phyloP scores from a whole-genome alignment of 2,329 filamentous ascomycete species.

The Pezicula neosporulosa region DNA sequence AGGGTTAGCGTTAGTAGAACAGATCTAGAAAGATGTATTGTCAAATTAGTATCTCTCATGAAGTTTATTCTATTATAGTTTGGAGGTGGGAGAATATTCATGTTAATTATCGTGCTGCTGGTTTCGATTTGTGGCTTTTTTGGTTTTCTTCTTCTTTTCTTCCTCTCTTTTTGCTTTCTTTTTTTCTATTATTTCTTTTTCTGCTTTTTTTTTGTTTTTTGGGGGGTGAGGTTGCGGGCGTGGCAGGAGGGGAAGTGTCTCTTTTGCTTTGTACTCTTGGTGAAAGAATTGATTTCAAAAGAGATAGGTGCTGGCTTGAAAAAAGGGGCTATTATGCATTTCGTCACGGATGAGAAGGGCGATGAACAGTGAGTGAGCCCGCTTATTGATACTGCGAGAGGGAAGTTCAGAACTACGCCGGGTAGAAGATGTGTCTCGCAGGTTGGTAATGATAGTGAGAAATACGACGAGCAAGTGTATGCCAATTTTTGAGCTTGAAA shows the following conservation, averaged over 20 bases:
- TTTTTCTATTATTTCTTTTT: too few relatives aligned
- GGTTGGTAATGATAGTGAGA: neutral
- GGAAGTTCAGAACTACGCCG: neutral
- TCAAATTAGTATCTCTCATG: slow-evolving; percentile 51
- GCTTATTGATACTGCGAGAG: neutral
- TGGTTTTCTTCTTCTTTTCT: too few relatives aligned
- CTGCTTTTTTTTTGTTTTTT: too few relatives aligned
- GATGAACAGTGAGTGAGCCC: neutral
- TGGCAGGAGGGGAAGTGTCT: too few relatives aligned
- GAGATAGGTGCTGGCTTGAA: too few relatives aligned
- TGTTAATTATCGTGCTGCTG: slow-evolving; percentile 27
- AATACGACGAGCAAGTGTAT: neutral
- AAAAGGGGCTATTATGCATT: neutral
- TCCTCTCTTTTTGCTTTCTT: too few relatives aligned
- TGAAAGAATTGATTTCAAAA: too few relatives aligned
- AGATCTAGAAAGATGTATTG: slow-evolving; percentile 23
- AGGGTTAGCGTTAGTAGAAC: slow-evolving; percentile 48
- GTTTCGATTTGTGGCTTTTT: slow-evolving; percentile 7
- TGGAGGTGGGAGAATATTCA: slow-evolving; percentile 50
- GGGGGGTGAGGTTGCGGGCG: too few relatives aligned
- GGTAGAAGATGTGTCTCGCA: neutral
- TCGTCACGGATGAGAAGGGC: neutral
- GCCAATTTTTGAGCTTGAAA: too few relatives aligned
- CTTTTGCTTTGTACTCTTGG: neutral
- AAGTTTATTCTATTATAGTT: slow-evolving; percentile 44